Evolutionary conservation across 495 filamentous ascomycete species (phyloP).

Genomic region (Astrothelium macrocarpum): DNA sequence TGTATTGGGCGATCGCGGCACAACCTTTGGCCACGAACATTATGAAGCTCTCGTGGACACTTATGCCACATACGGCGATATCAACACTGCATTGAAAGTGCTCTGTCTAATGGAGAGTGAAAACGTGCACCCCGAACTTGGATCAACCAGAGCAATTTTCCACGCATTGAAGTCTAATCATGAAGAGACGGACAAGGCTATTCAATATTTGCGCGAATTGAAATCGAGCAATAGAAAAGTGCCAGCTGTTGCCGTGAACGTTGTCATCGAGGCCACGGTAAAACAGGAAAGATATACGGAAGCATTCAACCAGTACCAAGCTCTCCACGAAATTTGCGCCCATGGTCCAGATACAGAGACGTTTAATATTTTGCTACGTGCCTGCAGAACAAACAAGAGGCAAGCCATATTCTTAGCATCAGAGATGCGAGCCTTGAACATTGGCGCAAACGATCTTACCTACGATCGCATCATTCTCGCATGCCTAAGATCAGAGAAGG

Average conservation of each 20-base stretch:
- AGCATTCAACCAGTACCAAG: constrained; percentile 62
- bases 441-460: constrained; percentile 50
- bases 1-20: constrained; percentile 37
- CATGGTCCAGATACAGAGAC: constrained; percentile 49
- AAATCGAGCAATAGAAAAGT: constrained; percentile 36
- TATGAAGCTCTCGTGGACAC: constrained; percentile 67
- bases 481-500: constrained; percentile 40
- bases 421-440: constrained; percentile 59
- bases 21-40: constrained; percentile 49
- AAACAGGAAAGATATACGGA: constrained; percentile 36
- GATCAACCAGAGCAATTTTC: constrained; percentile 51
- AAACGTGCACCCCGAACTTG: constrained; percentile 41
- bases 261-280: constrained; percentile 48
- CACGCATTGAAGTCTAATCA: constrained; percentile 29
- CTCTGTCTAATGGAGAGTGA: constrained; percentile 60
- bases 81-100: constrained; percentile 35
- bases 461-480: constrained; percentile 62
- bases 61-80: constrained; percentile 41
- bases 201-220: constrained; percentile 46
- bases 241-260: constrained; percentile 51
- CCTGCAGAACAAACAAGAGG: constrained; percentile 37
- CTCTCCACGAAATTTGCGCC: constrained; percentile 51
- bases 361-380: constrained; percentile 58
- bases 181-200: constrained; percentile 35
- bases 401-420: constrained; percentile 56